Evolutionary conservation across 73 alveolate species (phyloP), one percentile per base, ranked within the genome.

Genomic region (Loxodes magnus): DNA sequence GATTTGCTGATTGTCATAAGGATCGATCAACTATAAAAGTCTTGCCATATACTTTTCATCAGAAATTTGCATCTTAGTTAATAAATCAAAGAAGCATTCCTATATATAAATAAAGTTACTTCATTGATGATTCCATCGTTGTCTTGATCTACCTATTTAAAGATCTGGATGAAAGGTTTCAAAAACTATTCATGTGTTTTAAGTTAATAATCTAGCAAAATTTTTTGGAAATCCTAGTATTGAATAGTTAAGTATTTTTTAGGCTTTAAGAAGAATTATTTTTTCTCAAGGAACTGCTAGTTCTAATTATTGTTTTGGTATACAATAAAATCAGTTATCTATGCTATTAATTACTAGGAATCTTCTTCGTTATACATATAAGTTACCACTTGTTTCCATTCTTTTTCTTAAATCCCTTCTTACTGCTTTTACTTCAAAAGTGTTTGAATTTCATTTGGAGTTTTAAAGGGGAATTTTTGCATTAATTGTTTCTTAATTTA

Each of bases 1-100:
- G 56, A 93, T 78, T 79, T 84, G 90, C 37, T 89, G 70, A 74
- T 89, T 85, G 64, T 77, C 83, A 76, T 73, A 81, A 48, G 99
- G 98, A 61, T 93, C 98, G 35, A 89, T 67, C 50, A 82, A 56
- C 24, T 87, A 72, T 19, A 87, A 81, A 33, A 87, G 78, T 59
- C 84, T 79, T 25, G 60, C 63, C 4, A 86, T 74, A 46, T 90
- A 96, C 14, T 65, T 84, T 26, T 82, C 96, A 29, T n/a, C n/a
- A n/a, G n/a, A n/a, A n/a, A n/a, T n/a, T n/a, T n/a, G n/a, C n/a
- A n/a, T n/a, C n/a, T n/a, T n/a, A n/a, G n/a, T n/a, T n/a, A n/a
- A n/a, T n/a, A n/a, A n/a, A n/a, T n/a, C n/a, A n/a, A n/a, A n/a
- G n/a, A n/a, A n/a, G n/a, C n/a, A n/a, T n/a, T n/a, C n/a, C n/a